Percentiles rank a stretch among this genome's conserved stretches.
Evolutionary conservation across 176 grass and related monocot species (phyloP).

Genomic region (Areca catechu): DNA sequence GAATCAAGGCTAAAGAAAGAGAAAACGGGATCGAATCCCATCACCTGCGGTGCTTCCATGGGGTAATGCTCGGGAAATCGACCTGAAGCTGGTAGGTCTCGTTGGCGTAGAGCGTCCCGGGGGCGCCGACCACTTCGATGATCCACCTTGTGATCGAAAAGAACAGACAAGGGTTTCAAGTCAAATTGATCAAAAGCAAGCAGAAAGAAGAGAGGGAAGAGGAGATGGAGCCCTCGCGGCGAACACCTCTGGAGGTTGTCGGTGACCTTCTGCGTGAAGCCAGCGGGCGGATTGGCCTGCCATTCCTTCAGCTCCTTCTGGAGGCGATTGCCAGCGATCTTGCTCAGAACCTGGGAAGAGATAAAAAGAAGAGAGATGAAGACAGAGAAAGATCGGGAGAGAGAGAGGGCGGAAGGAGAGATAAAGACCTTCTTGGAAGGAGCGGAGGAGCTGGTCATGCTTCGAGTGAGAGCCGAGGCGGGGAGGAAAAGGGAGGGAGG

Average conservation of each 20-base stretch:
- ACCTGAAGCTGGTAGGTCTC: constrained; percentile 86
- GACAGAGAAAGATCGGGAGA: background rate
- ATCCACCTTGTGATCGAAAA: constrained; percentile 48
- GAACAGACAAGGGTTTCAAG: background rate
- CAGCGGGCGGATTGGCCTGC: constrained; percentile 67
- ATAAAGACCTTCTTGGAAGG: constrained; percentile 35
- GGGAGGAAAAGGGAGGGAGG: constrained; percentile 1
- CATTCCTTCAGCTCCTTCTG: constrained; percentile 91
- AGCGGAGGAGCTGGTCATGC: constrained; percentile 33
- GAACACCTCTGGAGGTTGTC: constrained; percentile 75
- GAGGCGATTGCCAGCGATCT: constrained; percentile 76
- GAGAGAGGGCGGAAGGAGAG: background rate
- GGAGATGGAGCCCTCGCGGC: background rate
- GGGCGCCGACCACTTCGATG: constrained; percentile 64
- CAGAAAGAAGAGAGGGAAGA: background rate
- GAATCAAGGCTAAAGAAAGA: background rate
- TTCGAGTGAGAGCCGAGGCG: constrained; percentile 9
- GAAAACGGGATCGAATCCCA: background rate
- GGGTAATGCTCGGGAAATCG: constrained; percentile 98
- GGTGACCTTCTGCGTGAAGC: constrained; percentile 67
- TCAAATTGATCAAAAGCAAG: background rate
- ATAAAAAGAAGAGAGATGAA: background rate
- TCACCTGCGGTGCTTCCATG: constrained; percentile 82
- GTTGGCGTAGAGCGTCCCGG: constrained; percentile 52
- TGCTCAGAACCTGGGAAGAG: constrained; percentile 65